Percentiles rank a stretch among this genome's conserved stretches.
Evolutionary conservation across 192 early-diverging fungal genomes (phyloP).

Genomic region (Chytriomyces sp.): DNA sequence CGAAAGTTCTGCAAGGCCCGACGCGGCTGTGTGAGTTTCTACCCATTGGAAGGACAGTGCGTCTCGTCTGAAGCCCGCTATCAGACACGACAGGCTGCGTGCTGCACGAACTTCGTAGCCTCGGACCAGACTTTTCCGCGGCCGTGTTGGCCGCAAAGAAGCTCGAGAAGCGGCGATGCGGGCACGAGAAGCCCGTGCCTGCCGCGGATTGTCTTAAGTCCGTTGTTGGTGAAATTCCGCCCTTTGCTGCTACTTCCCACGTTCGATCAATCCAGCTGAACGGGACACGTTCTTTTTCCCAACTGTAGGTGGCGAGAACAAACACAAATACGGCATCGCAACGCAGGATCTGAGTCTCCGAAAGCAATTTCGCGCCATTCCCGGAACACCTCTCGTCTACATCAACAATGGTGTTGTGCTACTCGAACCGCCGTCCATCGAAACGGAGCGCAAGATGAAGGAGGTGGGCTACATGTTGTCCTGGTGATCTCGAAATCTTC

Average conservation of each 20-base stretch:
- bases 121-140: conserved; percentile 60
- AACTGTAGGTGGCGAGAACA: conserved; percentile 59
- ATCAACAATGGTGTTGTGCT: conserved; percentile 76
- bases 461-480: too few relatives aligned
- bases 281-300: not conserved
- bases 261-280: not conserved
- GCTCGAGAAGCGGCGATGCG: conserved; percentile 82
- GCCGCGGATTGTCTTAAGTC: conserved; percentile 72
- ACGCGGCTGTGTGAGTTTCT: conserved; percentile 65
- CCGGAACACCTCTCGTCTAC: conserved; percentile 87
- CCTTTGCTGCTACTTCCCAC: not conserved
- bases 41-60: conserved; percentile 1
- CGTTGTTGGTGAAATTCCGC: conserved; percentile 56
- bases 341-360: conserved; percentile 76
- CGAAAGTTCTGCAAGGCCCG: conserved; percentile 64
- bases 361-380: conserved; percentile 60
- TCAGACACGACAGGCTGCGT: conserved; percentile 76
- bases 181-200: conserved; percentile 64
- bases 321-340: conserved; percentile 84
- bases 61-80: conserved; percentile 2
- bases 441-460: conserved; percentile 22
- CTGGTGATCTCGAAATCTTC: not conserved
- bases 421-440: conserved; percentile 71
- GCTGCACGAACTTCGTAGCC: conserved; percentile 67
- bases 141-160: conserved; percentile 63